phyloP scores from a whole-genome alignment of 2,329 filamentous ascomycete genomes.

The Tolypocladium amazonense region DNA sequence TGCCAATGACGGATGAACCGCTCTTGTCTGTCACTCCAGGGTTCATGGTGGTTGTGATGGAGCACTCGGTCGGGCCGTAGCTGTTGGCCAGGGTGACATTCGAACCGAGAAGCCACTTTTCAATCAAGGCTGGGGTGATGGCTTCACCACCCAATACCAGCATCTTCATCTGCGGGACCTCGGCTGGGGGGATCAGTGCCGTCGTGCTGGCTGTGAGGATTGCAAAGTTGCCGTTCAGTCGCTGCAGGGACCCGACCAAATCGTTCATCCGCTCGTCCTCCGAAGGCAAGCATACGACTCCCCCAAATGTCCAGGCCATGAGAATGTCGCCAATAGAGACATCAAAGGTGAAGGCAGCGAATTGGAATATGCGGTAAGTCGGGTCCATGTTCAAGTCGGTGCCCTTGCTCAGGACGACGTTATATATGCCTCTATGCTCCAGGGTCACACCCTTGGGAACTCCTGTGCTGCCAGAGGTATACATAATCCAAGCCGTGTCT shows the following conservation, averaged over 20 bases:
- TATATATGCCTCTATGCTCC: neutral
- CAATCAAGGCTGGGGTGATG: neutral
- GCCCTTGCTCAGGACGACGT: neutral
- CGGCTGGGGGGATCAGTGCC: neutral
- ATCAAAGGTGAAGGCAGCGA: neutral
- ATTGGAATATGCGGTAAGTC: neutral
- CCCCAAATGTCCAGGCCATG: neutral
- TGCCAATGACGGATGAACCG: neutral
- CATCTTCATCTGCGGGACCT: neutral
- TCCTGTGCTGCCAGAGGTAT: neutral
- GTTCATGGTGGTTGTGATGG: neutral
- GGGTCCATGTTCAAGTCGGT: neutral
- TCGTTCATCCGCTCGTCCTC: neutral
- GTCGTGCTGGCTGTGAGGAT: neutral
- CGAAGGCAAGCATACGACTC: neutral
- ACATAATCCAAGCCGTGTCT: neutral
- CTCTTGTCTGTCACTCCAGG: neutral
- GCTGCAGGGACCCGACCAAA: neutral
- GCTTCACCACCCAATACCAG: neutral
- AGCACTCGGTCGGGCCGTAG: neutral
- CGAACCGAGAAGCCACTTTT: neutral
- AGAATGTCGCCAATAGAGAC: neutral
- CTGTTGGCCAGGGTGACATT: neutral
- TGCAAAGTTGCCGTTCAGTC: neutral
- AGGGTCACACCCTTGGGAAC: neutral